Evolutionary conservation across 2,329 filamentous ascomycete species (phyloP), one percentile per base, ranked within the genome.

Genomic region (Neurospora sp.): DNA sequence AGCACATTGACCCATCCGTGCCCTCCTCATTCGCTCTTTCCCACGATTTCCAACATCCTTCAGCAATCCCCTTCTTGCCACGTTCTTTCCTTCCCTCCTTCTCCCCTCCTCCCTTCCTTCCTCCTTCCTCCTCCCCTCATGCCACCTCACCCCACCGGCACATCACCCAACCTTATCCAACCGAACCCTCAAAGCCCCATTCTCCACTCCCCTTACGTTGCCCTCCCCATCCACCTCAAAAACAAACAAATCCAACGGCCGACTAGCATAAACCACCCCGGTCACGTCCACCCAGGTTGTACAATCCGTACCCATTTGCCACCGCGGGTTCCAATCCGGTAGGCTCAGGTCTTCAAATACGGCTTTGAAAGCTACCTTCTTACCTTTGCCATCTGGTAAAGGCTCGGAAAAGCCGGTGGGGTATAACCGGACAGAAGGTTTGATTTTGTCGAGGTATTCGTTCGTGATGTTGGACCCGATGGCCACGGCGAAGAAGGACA

Each of bases 311-410:
- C 52, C 23, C 23, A 33, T 62, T 23, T 72, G 71, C 40, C 74
- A 73, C 66, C 69, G 71, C 23, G 38, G 66, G 1, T 70, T 72
- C 15, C 66, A 66, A 19, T 46, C 46, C 7, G 68, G 69, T 40
- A 67, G 15, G n/a, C 67, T 67, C 13, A 78, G 28, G 39, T 79
- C 76, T 70, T 80, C 78, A 67, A 80, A 79, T 2, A 78, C 74
- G 11, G 78, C 78, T 68, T 78, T 79, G 74, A 80, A 80, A 2
- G 77, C 77, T 3, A 79, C 76, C 19, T 70, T 73, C 38, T 73
- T 74, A 1, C 77, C 75, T 9, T 62, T 62, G 0, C 76, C 76
- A 6, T 73, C 72, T 1, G 74, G 23, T 2, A 70, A 42, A 10
- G 69, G 58, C 9, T 78, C 74, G 72, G 77, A 76, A 4, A 79